These are phyloP conservation scores for Lentinula sp. DNA, from an alignment of 768 basidiomycete genomes.

Conservation along the genomic window DNA sequence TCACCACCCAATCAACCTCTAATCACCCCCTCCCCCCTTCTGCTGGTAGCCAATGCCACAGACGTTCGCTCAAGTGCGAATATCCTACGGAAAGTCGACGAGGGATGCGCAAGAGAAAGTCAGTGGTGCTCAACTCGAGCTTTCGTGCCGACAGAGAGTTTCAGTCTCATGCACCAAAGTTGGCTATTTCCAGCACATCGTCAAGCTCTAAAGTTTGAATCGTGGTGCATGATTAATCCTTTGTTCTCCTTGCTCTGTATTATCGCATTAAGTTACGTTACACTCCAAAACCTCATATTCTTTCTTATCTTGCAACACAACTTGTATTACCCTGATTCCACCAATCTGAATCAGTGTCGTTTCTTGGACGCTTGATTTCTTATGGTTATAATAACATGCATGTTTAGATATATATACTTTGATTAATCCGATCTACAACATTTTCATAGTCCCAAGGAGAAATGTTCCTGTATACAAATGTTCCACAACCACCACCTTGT, in stretches of 20 bases:
- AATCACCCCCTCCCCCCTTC: slow-evolving; percentile 13
- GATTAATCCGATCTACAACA: slow-evolving; percentile 1
- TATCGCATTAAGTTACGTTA: neutral
- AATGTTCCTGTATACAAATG: neutral
- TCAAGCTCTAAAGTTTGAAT: neutral
- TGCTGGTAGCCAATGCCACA: slow-evolving; percentile 59
- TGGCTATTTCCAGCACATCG: neutral
- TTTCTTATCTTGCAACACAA: neutral
- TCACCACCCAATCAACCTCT: neutral
- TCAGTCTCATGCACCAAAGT: neutral
- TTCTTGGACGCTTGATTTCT: slow-evolving; percentile 1
- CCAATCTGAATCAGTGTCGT: slow-evolving; percentile 6
- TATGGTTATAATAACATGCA: slow-evolving; percentile 6
- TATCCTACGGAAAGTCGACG: slow-evolving; percentile 67
- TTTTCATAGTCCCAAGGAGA: neutral
- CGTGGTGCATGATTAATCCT: neutral
- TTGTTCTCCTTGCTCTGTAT: neutral
- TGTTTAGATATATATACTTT: neutral
- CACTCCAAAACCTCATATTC: neutral
- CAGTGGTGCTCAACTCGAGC: slow-evolving; percentile 1
- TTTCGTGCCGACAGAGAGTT: neutral
- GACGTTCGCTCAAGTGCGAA: slow-evolving; percentile 63
- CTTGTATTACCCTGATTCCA: slow-evolving; percentile 3
- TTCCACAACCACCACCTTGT: neutral
- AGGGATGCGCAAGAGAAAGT: slow-evolving; percentile 56